These are phyloP conservation scores for Serendipita sp. DNA, from an alignment of 768 basidiomycete species.

Conservation along the genomic window DNA sequence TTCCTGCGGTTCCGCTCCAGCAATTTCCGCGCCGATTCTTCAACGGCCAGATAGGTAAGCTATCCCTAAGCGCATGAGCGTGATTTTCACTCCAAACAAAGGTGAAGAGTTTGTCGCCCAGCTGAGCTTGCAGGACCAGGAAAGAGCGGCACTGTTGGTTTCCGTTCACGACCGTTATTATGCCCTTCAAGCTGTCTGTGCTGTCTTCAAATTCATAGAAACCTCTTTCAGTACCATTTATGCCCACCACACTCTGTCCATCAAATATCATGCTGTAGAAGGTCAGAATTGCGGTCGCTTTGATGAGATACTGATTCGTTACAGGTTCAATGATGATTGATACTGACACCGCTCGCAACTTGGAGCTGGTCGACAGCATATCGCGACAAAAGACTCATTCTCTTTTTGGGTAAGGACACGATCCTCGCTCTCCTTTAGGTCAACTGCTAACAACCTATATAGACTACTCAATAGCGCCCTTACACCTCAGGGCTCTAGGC, in stretches of 20 bases:
- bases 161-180: constrained; percentile 77
- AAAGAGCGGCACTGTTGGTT: constrained; percentile 63
- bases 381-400: constrained; percentile 51
- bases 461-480: constrained; percentile 67
- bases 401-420: constrained; percentile 49
- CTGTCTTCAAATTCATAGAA: constrained; percentile 78
- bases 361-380: constrained; percentile 77
- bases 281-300: constrained; percentile 15
- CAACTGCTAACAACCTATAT: background rate
- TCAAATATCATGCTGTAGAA: constrained; percentile 62
- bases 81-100: constrained; percentile 15
- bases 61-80: constrained; percentile 13
- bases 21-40: constrained; percentile 66
- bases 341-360: constrained; percentile 67
- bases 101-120: constrained; percentile 68
- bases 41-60: constrained; percentile 63
- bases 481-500: constrained; percentile 78
- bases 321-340: constrained; percentile 88
- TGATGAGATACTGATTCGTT: background rate
- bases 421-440: background rate
- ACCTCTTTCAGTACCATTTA: constrained; percentile 53
- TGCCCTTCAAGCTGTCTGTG: constrained; percentile 69
- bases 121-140: constrained; percentile 65
- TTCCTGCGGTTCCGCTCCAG: constrained; percentile 45
- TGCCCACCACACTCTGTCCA: constrained; percentile 49